Base-by-base conservation (phyloP, 306 rosid species). In the Vigna radiata region DNA sequence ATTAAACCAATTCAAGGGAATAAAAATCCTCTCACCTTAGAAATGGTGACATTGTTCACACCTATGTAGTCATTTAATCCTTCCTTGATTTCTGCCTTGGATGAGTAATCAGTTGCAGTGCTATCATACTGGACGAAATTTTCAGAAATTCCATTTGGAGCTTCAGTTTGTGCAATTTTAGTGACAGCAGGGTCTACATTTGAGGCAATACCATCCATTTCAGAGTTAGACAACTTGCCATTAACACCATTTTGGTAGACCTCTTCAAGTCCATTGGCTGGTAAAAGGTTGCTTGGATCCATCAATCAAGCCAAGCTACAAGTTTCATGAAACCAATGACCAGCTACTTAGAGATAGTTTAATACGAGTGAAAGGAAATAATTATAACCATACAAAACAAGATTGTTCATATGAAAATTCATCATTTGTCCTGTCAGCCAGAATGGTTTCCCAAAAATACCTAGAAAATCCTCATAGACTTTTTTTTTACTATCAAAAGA, bases 171-270 rank as follows among this genome's bases (percentile, higher is more conserved):
- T n/a, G 50, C 16, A 50, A 60, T 73, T 81, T 75, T 58, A 65
- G 71, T 4, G 46, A 50, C 77, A 55, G 56, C 54, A 21, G 64
- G 67, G 56, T 81, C 81, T 50, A 83, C 76, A 73, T 83, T 90
- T 7, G 80, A 47, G 70, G 63, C 76, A 78, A 80, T 79, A 56
- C 72, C 76, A 83, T 79, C 86, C 55, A 75, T 83, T 65, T 70
- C 79, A 59, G 66, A 44, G 71, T 70, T 33, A 46, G 79, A 73
- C 31, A 50, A 76, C 68, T 84, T 81, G 49, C 63, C 88, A 13
- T 65, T 83, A 68, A 64, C 85, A 77, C 90, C 96, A 84, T 92
- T 96, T 76, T 85, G 94, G 75, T 82, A 82, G 59, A 82, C 83
- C 65, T 50, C 80, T 82, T 82, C 83, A 48, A 87, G 85, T 83